These are phyloP conservation scores for Globisporangium perplexum DNA, from an alignment of 352 stramenopile species.

Conservation along the genomic window DNA sequence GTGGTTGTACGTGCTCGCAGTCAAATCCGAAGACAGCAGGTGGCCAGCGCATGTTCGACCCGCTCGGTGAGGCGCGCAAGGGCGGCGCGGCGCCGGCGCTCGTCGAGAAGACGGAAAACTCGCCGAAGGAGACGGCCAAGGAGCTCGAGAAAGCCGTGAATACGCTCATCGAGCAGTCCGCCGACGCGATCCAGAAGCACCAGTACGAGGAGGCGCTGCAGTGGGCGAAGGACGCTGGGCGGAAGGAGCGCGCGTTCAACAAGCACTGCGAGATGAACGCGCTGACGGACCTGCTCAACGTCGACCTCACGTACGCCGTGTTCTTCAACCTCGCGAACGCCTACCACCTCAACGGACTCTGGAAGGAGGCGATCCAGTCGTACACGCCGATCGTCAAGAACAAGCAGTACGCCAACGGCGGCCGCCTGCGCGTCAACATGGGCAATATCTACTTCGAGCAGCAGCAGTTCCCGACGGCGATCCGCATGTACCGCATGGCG, in stretches of 20 bases:
- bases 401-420: conserved; percentile 91
- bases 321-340: conserved; percentile 94
- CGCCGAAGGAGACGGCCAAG: conserved; percentile 88
- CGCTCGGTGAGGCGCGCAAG: conserved; percentile 84
- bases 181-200: conserved; percentile 62
- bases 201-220: conserved; percentile 87
- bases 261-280: conserved; percentile 89
- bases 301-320: conserved; percentile 93
- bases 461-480: conserved; percentile 91
- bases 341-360: conserved; percentile 93
- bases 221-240: conserved; percentile 74
- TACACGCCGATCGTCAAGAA: conserved; percentile 96
- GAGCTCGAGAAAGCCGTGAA: conserved; percentile 92
- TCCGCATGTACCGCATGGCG: conserved; percentile 97
- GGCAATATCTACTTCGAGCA: conserved; percentile 97
- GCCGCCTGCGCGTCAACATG: conserved; percentile 95
- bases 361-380: conserved; percentile 92
- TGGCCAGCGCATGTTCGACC: conserved; percentile 84
- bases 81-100: conserved; percentile 70
- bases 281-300: conserved; percentile 88
- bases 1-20: conserved; percentile 14
- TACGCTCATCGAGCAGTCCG: conserved; percentile 89
- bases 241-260: conserved; percentile 88
- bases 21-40: conserved; percentile 72
- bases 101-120: conserved; percentile 90